Conservation (phyloP, 495 filamentous ascomycete species). For the Podospora bellae-mahoneyi region DNA sequence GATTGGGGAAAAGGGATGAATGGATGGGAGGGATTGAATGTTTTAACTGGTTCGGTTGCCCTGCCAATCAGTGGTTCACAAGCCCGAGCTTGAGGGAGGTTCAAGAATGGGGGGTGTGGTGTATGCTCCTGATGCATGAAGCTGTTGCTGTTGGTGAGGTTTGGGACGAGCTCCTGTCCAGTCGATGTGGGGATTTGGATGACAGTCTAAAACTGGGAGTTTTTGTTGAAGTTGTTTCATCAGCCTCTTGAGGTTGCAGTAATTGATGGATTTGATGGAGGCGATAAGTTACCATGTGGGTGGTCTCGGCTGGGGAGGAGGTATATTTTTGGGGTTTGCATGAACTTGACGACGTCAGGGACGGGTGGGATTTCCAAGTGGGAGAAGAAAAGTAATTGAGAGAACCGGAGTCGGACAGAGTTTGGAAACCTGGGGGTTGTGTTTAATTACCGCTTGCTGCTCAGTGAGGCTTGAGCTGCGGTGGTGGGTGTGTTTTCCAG, state of each 20-base stretch:
- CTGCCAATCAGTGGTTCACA: background rate
- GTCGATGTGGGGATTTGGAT: conserved; percentile 13
- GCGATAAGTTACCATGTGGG: background rate
- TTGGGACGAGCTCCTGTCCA: conserved; percentile 11
- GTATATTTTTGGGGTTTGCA: background rate
- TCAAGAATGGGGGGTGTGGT: too few species aligned
- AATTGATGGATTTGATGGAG: background rate
- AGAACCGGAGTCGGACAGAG: background rate
- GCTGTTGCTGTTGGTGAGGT: background rate
- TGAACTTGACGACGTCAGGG: background rate
- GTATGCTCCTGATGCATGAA: background rate
- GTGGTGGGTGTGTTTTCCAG: background rate
- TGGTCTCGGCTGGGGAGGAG: background rate
- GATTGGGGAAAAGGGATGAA: background rate
- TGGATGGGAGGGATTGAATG: background rate
- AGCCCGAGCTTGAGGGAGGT: too few species aligned
- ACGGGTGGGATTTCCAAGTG: too few species aligned
- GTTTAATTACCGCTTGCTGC: background rate
- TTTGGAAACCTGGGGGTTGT: background rate
- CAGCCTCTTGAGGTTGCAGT: background rate
- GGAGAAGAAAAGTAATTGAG: background rate
- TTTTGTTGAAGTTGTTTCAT: background rate
- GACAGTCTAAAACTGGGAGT: conserved; percentile 3
- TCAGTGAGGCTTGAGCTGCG: background rate
- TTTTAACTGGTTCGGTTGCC: conserved; percentile 3